Percentiles rank a stretch among this genome's conserved stretches.
Conservation (phyloP, 495 filamentous ascomycete genomes). For the Hypoxylon fragiforme region DNA sequence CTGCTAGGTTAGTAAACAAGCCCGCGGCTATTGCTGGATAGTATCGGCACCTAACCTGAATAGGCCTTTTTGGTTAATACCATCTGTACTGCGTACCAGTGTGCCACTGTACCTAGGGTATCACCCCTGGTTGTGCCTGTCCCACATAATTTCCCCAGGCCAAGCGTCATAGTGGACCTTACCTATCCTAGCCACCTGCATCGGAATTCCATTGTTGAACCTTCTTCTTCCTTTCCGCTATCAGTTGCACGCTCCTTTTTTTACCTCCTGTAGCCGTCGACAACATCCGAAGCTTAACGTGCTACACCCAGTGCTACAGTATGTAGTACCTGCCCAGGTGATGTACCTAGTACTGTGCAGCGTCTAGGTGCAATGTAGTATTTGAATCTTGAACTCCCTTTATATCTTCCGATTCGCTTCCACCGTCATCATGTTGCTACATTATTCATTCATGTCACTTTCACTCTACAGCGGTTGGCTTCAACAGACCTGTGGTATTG, state of each 20-base stretch:
- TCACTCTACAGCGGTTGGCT: neutral
- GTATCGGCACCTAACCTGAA: slow-evolving; percentile 3
- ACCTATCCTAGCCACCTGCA: neutral
- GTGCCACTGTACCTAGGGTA: neutral
- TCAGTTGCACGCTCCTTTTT: slow-evolving; percentile 1
- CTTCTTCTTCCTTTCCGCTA: slow-evolving; percentile 22
- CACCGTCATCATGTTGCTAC: slow-evolving; percentile 2
- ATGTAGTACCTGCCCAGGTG: too few species aligned
- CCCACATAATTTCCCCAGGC: too few species aligned
- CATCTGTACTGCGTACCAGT: too few species aligned
- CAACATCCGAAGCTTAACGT: too few species aligned
- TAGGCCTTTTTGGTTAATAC: too few species aligned
- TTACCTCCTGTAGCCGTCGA: slow-evolving; percentile 34
- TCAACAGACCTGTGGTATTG: neutral
- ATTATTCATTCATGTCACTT: slow-evolving; percentile 6
- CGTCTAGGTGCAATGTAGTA: too few species aligned
- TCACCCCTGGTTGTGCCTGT: neutral
- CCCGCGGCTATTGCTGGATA: slow-evolving; percentile 31
- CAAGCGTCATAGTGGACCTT: too few species aligned
- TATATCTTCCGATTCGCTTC: neutral
- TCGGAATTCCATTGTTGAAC: slow-evolving; percentile 12
- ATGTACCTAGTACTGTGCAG: too few species aligned
- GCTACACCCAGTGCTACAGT: too few species aligned
- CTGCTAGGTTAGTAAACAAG: neutral
- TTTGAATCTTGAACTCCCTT: neutral